phyloP scores from a whole-genome alignment of 306 rosid species.

The Adenanthera pavonina region DNA sequence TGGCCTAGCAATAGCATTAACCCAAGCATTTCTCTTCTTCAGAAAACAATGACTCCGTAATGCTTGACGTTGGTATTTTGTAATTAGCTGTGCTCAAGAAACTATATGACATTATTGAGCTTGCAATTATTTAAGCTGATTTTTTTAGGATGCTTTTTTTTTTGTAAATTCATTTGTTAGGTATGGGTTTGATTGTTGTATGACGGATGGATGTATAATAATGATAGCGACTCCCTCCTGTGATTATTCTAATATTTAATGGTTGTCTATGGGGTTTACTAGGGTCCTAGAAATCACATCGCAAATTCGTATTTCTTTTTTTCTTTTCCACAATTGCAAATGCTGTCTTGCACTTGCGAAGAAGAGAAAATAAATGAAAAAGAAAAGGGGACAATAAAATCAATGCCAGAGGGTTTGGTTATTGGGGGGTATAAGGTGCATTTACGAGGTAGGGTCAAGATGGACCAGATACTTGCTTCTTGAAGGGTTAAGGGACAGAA shows the following conservation, averaged over 20 bases:
- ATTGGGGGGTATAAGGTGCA: slow-evolving; percentile 29
- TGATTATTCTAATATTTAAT: slow-evolving; percentile 30
- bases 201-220: slow-evolving; percentile 30
- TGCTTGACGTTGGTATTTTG: background rate
- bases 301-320: slow-evolving; percentile 20
- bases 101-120: slow-evolving; percentile 10
- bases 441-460: slow-evolving; percentile 35
- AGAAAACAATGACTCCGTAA: slow-evolving; percentile 20
- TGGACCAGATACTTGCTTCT: slow-evolving; percentile 43
- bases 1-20: background rate
- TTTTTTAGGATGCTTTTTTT: background rate
- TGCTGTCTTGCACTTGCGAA: slow-evolving; percentile 21
- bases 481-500: slow-evolving; percentile 35
- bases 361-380: background rate
- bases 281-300: slow-evolving; percentile 6
- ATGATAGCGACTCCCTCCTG: slow-evolving; percentile 39
- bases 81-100: background rate
- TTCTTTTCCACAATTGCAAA: slow-evolving; percentile 10
- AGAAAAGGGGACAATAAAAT: background rate
- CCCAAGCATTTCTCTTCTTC: background rate
- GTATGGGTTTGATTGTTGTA: slow-evolving; percentile 40
- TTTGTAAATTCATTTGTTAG: slow-evolving; percentile 21
- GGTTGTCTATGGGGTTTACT: slow-evolving; percentile 3
- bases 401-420: background rate
- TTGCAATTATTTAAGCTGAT: slow-evolving; percentile 5